These are phyloP conservation scores for Xanthoconium stramineum DNA, from an alignment of 768 basidiomycete genomes.

Conservation along the genomic window DNA sequence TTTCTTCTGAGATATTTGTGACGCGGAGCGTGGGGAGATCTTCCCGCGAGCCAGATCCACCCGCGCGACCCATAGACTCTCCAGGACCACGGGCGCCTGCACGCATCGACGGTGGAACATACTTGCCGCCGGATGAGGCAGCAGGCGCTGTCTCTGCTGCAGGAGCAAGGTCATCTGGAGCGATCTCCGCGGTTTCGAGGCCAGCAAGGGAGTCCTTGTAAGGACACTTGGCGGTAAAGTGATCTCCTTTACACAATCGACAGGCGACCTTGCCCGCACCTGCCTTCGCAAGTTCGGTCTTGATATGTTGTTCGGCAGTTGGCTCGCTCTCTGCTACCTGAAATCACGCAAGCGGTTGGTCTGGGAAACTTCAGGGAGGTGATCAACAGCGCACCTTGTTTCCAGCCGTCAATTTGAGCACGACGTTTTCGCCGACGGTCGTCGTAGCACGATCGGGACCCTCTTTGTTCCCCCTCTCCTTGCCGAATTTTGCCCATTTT, in stretches of 20 bases:
- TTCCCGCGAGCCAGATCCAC: slow-evolving; percentile 61
- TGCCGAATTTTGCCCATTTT: slow-evolving; percentile 91
- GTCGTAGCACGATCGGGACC: slow-evolving; percentile 94
- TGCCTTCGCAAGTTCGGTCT: slow-evolving; percentile 62
- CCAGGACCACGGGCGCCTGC: slow-evolving; percentile 64
- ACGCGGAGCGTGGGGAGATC: slow-evolving; percentile 96
- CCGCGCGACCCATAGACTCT: slow-evolving; percentile 59
- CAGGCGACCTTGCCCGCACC: slow-evolving; percentile 89
- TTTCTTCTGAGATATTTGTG: slow-evolving; percentile 95
- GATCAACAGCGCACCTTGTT: slow-evolving; percentile 48
- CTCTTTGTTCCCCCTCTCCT: slow-evolving; percentile 79
- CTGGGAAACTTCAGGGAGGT: neutral
- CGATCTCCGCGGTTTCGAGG: slow-evolving; percentile 53
- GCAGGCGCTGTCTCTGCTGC: slow-evolving; percentile 31
- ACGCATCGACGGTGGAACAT: slow-evolving; percentile 93
- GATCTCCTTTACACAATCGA: slow-evolving; percentile 93
- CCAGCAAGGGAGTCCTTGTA: slow-evolving; percentile 92
- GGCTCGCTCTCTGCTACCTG: slow-evolving; percentile 67
- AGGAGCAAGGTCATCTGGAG: slow-evolving; percentile 37
- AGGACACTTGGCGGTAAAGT: slow-evolving; percentile 98
- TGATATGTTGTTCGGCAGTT: slow-evolving; percentile 61
- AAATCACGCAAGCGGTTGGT: neutral
- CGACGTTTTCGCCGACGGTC: slow-evolving; percentile 77
- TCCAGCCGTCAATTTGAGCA: slow-evolving; percentile 58
- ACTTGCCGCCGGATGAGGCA: slow-evolving; percentile 65